A percentile compares a stretch with the other conserved stretches of the same genome.
phyloP scores from a whole-genome alignment of 2,329 filamentous ascomycete species.

The Penicillium janthinellum region DNA sequence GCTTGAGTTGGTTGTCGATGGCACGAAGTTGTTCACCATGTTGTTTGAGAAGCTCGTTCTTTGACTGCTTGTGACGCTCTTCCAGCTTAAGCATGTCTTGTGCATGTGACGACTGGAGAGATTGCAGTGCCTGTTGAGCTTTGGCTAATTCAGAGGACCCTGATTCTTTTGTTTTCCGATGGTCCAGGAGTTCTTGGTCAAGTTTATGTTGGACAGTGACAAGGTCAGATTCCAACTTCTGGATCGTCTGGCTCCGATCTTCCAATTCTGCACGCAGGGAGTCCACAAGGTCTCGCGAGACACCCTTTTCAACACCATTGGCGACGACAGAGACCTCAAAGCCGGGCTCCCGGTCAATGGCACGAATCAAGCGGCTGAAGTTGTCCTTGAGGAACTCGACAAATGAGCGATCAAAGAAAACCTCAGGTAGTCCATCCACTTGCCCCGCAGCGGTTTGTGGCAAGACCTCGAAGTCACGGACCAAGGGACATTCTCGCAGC shows the following conservation, averaged over 20 bases:
- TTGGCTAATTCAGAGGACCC: constrained; percentile 57
- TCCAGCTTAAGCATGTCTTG: constrained; percentile 57
- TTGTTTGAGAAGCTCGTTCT: constrained; percentile 46
- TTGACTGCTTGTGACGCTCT: constrained; percentile 49
- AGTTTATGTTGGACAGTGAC: constrained; percentile 57
- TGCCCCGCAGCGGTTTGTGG: constrained; percentile 65
- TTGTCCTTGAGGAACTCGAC: constrained; percentile 96
- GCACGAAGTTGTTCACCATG: constrained; percentile 51
- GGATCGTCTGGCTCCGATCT: constrained; percentile 65
- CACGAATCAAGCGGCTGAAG: constrained; percentile 79
- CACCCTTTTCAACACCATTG: constrained; percentile 81
- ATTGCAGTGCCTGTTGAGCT: constrained; percentile 69
- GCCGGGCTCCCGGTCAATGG: constrained; percentile 87
- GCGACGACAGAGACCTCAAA: constrained; percentile 79
- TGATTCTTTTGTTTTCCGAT: constrained; percentile 65
- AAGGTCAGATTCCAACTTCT: constrained; percentile 59
- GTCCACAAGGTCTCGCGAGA: constrained; percentile 92
- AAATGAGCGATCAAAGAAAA: constrained; percentile 83
- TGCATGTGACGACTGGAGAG: constrained; percentile 69
- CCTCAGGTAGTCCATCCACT: constrained; percentile 65
- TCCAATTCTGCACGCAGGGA: constrained; percentile 75
- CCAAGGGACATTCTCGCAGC: constrained; percentile 72
- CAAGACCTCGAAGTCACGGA: constrained; percentile 88
- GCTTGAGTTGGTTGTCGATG: constrained; percentile 52
- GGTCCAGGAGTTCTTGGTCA: constrained; percentile 73